Conservation (phyloP, 2,329 filamentous ascomycete genomes). For the Ophiostoma australiae region DNA sequence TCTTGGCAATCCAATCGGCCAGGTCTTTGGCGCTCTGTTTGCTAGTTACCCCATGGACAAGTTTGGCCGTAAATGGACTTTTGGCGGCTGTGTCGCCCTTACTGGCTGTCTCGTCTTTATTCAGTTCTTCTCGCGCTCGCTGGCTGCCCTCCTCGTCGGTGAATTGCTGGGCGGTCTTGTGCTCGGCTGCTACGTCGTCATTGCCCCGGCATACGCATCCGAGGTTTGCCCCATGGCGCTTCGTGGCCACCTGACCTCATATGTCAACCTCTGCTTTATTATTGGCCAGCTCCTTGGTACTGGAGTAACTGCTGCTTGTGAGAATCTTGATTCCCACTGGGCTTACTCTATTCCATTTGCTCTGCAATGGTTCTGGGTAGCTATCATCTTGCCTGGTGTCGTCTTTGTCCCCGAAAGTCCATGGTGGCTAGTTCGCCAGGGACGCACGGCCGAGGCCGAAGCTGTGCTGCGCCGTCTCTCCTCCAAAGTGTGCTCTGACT, state of each 20-base stretch:
- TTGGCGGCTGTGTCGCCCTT: constrained; percentile 41
- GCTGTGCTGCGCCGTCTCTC: constrained; percentile 42
- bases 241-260: constrained; percentile 54
- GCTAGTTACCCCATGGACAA: constrained; percentile 45
- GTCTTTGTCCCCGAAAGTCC: constrained; percentile 48
- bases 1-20: constrained; percentile 54
- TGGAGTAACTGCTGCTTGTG: constrained; percentile 42
- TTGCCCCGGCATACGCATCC: constrained; percentile 55
- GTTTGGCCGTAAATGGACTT: constrained; percentile 44
- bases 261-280: constrained; percentile 59
- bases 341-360: constrained; percentile 48
- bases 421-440: constrained; percentile 47
- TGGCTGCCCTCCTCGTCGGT: constrained; percentile 53
- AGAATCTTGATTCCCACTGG: constrained; percentile 42
- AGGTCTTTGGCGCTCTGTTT: constrained; percentile 51
- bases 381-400: constrained; percentile 42
- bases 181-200: constrained; percentile 57
- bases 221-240: constrained; percentile 57
- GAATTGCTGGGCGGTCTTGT: constrained; percentile 58
- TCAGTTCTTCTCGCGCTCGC: constrained; percentile 56
- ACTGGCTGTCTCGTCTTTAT: constrained; percentile 54
- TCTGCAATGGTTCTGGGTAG: constrained; percentile 48
- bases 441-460: constrained; percentile 40
- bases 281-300: constrained; percentile 56
- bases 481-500: constrained; percentile 30